Base-by-base conservation (phyloP, 2,329 filamentous ascomycete genomes). In the Aspergillus vadensis region DNA sequence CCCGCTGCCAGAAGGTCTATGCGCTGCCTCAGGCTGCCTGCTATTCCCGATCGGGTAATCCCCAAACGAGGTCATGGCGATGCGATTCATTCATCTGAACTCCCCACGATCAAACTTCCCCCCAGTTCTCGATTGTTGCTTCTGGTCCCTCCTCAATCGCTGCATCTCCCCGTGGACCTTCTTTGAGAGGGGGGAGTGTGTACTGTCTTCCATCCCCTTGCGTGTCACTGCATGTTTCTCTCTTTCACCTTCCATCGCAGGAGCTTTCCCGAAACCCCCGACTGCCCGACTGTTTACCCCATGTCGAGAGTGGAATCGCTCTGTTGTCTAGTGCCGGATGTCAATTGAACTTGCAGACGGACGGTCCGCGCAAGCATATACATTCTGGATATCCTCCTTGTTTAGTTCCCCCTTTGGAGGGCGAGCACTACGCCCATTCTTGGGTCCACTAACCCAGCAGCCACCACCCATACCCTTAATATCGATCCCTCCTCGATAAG, bases 1-100 rank as follows among this genome's bases (percentile, higher is more conserved):
- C 2, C 30, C 23, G 23, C 48, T 39, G 55, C 43, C 36, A 44
- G 50, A 54, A 51, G 36, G 47, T 51, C 43, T 58, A 39, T 38
- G 49, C 25, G 32, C 58, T 55, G 65, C 66, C 67, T 68, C 32
- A 68, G 67, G 65, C 66, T 43, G 17, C 14, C 4, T 39, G 2
- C 51, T n/a, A 62, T 56, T n/a, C 69, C 67, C 47, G 52, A 68
- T 66, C 43, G 43, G 69, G 68, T 27, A 70, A 69, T 68, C 69
- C 55, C 67, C 63, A 68, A 70, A 70, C 69, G 61, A 63, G 51
- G 32, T 30, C 32, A 53, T 38, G 17, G 39, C 58, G 50, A 49
- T 55, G 21, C 32, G 57, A 51, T 32, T 50, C 52, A 56, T 48
- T 50, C 52, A 56, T 48, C 44, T 48, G 32, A 36, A 36, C 32